Conservation (phyloP, 2,329 filamentous ascomycete species). For the Trichoderma pleuroti region DNA sequence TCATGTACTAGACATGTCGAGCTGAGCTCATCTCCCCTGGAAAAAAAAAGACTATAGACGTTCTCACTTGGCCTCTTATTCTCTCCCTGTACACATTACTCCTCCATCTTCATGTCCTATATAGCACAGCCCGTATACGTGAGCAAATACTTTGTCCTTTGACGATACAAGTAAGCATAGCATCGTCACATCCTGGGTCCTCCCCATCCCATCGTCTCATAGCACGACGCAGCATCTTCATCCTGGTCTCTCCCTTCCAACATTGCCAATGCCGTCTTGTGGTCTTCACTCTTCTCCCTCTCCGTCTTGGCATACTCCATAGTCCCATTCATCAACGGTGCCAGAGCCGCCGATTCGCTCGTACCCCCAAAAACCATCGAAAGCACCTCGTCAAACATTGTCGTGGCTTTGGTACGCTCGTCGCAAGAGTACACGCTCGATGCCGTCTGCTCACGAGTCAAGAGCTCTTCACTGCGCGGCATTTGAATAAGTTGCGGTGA, state of each 20-base stretch:
- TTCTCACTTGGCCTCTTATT: background rate
- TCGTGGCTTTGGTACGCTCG: background rate
- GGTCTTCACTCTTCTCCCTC: background rate
- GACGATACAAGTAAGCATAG: background rate
- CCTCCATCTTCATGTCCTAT: background rate
- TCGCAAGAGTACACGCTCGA: conserved; percentile 4
- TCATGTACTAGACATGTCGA: background rate
- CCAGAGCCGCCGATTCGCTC: background rate
- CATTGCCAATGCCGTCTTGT: background rate
- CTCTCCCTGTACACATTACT: background rate
- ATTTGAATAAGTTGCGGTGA: background rate
- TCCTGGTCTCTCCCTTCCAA: background rate
- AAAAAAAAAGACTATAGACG: background rate
- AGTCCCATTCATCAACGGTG: background rate
- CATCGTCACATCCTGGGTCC: background rate
- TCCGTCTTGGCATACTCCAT: background rate
- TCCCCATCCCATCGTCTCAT: conserved; percentile 15
- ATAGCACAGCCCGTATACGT: background rate
- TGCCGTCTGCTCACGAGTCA: background rate
- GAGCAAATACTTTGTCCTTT: background rate
- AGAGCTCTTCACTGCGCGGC: background rate
- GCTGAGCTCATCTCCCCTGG: background rate
- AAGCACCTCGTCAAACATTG: background rate
- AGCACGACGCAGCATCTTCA: conserved; percentile 6
- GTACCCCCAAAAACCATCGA: background rate